phyloP scores from a whole-genome alignment of 2,329 filamentous ascomycete species.

The Davidsoniella neocaledoniae region DNA sequence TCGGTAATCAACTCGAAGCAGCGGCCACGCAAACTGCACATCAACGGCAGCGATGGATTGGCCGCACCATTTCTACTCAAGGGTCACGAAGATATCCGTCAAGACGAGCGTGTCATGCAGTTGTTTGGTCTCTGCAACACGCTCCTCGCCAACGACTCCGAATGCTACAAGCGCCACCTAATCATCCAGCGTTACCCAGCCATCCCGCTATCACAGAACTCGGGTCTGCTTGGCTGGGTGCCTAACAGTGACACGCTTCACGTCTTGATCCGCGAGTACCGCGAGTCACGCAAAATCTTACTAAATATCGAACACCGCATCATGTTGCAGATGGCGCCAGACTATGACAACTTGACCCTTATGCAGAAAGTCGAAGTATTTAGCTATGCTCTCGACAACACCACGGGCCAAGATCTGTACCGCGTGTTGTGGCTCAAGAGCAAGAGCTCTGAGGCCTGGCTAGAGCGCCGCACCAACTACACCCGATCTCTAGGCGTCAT shows the following conservation, averaged over 20 bases:
- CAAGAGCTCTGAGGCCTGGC: conserved; percentile 94
- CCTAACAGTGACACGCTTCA: conserved; percentile 96
- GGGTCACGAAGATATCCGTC: conserved; percentile 97
- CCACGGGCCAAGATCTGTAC: conserved; percentile 94
- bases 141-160: conserved; percentile 77
- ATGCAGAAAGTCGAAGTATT: conserved; percentile 99
- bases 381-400: conserved; percentile 97
- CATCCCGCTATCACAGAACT: conserved; percentile 94
- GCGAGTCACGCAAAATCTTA: conserved; percentile 89
- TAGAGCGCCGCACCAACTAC: conserved; percentile 96
- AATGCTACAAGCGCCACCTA: conserved; percentile 92
- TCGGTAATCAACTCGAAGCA: conserved; percentile 96
- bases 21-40: conserved; percentile 72
- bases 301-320: conserved; percentile 99
- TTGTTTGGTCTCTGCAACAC: conserved; percentile 97
- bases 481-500: conserved; percentile 93
- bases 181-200: conserved; percentile 92
- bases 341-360: conserved; percentile 94
- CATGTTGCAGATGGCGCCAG: conserved; percentile 98
- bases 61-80: conserved; percentile 84
- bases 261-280: conserved; percentile 90
- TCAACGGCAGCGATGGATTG: conserved; percentile 76
- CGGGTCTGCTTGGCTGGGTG: conserved; percentile 88
- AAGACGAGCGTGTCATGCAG: conserved; percentile 99
- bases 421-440: conserved; percentile 97